Base-by-base conservation (phyloP, 805 yeast species). In the Hagleromyces aurorensis region DNA sequence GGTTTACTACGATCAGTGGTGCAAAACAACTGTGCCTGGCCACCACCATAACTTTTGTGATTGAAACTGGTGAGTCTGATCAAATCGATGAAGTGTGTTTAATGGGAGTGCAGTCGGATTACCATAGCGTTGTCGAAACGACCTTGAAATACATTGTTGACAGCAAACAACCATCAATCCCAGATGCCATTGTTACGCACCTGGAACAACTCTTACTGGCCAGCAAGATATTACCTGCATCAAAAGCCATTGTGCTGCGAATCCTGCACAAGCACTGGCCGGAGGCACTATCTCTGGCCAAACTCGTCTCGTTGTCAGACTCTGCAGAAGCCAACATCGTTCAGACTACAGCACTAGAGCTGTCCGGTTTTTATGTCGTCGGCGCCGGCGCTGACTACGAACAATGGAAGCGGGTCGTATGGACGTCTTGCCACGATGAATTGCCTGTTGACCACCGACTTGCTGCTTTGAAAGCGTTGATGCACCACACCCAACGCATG, bases 311-410 rank as follows among this genome's bases (percentile, higher is more conserved):
- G 44, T 46, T 3, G 38, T 56, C 10, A 38, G 49, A 52, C 17
- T 41, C 48, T 3, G 33, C 46, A 4, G 52, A 52, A 16, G 64
- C 68, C 24, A 76, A 70, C 33, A 69, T 65, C 16, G 53, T 72
- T n/a, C 61, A 56, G 33, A 55, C 69, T 12, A 57, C 70, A 3
- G 60, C 74, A 0, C 43, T 77, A 10, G 75, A 72, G 44, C 59
- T 70, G 1, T 46, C 75, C 7, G 82, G 83, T 0, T 52, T 65
- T 1, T 50, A 65, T 18, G 50, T 64, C 4, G 53, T 56, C 1
- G 27, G 30, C 3, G 46, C 40, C 4, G 33, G 31, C 1, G 28
- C 19, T 3, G 23, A 15, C 5, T 44, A 34, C 30, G 27, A 25
- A 13, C 10, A 11, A 5, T 23, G 37, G 5, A 48, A 46, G 35